phyloP scores from a whole-genome alignment of 805 yeast genomes.

The Candida piceae region DNA sequence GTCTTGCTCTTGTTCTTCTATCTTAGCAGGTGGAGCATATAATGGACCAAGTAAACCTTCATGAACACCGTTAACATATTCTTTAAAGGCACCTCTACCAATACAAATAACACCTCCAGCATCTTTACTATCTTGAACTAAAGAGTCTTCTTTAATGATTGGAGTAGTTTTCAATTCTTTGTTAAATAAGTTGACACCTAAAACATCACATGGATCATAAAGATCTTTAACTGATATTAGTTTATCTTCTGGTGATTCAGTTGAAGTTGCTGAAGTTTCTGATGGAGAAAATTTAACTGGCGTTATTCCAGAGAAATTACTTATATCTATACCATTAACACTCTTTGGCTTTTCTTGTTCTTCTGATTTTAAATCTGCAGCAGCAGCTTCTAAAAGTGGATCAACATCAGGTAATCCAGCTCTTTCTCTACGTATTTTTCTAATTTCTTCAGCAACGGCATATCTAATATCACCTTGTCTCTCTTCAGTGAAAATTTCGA shows the following conservation, averaged over 20 bases:
- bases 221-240: conserved; percentile 31
- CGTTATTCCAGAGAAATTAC: conserved; percentile 4
- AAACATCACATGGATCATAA: conserved; percentile 39
- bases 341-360: not conserved
- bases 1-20: conserved; percentile 7
- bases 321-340: not conserved
- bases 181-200: conserved; percentile 47
- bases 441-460: conserved; percentile 74
- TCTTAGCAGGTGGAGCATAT: conserved; percentile 32
- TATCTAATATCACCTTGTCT: conserved; percentile 88
- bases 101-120: conserved; percentile 87
- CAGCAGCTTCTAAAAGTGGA: conserved; percentile 13
- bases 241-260: conserved; percentile 22
- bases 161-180: conserved; percentile 11
- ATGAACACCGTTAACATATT: conserved; percentile 83
- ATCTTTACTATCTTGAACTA: conserved; percentile 35
- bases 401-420: conserved; percentile 21
- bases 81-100: conserved; percentile 96
- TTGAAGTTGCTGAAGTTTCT: conserved; percentile 1
- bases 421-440: conserved; percentile 56
- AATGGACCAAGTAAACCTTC: conserved; percentile 95
- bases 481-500: conserved; percentile 66
- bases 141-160: conserved; percentile 40
- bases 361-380: conserved; percentile 12
- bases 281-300: conserved; percentile 5